Conservation (phyloP, 2,329 filamentous ascomycete species). For the Xylariales sp. region DNA sequence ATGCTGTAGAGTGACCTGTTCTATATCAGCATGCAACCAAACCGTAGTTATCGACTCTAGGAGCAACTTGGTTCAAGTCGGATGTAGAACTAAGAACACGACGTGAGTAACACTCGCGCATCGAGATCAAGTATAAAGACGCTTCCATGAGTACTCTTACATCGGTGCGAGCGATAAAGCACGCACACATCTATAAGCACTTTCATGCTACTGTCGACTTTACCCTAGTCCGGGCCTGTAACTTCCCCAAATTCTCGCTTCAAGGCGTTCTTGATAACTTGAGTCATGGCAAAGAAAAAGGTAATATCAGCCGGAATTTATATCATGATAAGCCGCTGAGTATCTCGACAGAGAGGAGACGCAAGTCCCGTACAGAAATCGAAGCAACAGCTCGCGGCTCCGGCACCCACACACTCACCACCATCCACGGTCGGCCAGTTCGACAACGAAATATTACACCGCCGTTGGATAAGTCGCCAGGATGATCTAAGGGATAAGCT, state of each 20-base stretch:
- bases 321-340: constrained; percentile 1
- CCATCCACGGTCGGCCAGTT: neutral
- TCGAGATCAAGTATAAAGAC: constrained; percentile 7
- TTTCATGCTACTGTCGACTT: neutral
- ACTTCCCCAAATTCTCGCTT: neutral
- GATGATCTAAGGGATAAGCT: constrained; percentile 21
- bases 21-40: neutral
- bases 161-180: neutral
- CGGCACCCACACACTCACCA: neutral
- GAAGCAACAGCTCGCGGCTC: neutral
- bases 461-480: constrained; percentile 34
- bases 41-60: neutral
- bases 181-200: neutral
- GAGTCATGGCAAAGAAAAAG: constrained; percentile 8
- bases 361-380: neutral
- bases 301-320: neutral
- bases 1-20: neutral
- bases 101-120: neutral
- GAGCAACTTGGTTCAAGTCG: neutral
- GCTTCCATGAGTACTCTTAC: neutral
- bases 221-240: neutral
- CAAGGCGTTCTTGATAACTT: neutral
- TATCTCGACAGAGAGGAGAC: neutral
- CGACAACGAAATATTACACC: constrained; percentile 10
- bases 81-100: neutral